A percentile compares a stretch with the other conserved stretches of the same genome.
Evolutionary conservation across 805 yeast species (phyloP).

Genomic region (Pichia heedii): DNA sequence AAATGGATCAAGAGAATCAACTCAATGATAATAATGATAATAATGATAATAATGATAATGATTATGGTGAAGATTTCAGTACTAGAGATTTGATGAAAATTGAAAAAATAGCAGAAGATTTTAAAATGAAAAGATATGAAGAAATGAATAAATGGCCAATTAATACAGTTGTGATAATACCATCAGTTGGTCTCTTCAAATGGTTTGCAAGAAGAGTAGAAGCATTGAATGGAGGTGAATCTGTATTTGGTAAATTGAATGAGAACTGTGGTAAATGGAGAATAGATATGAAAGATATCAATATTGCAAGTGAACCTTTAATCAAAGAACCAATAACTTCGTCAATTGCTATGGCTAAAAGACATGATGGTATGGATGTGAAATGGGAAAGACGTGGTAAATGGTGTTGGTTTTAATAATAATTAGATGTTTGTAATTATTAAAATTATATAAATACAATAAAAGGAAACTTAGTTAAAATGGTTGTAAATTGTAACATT

Average conservation of each 20-base stretch:
- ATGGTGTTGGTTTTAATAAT: not conserved
- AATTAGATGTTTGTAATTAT: not conserved
- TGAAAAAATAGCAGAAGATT: not conserved
- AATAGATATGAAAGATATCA: not conserved
- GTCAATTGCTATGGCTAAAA: not conserved
- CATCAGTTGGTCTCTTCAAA: not conserved
- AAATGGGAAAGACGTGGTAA: not conserved
- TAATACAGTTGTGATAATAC: not conserved
- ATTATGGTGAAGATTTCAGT: not conserved
- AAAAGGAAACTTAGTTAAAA: too few species aligned
- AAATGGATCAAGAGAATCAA: not conserved
- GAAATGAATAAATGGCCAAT: not conserved
- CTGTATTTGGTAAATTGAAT: not conserved
- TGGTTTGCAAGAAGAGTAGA: not conserved
- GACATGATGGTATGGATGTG: not conserved
- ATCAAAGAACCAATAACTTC: not conserved
- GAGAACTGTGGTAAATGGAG: not conserved
- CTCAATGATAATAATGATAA: not conserved
- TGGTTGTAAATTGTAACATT: too few species aligned
- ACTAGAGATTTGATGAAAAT: not conserved
- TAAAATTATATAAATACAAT: too few species aligned
- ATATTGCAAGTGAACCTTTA: not conserved
- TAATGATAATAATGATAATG: not conserved
- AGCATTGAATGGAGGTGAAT: not conserved
- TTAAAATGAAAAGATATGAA: not conserved